Conservation (phyloP, 1,139 yeast species). For the Taphrina pruni region DNA sequence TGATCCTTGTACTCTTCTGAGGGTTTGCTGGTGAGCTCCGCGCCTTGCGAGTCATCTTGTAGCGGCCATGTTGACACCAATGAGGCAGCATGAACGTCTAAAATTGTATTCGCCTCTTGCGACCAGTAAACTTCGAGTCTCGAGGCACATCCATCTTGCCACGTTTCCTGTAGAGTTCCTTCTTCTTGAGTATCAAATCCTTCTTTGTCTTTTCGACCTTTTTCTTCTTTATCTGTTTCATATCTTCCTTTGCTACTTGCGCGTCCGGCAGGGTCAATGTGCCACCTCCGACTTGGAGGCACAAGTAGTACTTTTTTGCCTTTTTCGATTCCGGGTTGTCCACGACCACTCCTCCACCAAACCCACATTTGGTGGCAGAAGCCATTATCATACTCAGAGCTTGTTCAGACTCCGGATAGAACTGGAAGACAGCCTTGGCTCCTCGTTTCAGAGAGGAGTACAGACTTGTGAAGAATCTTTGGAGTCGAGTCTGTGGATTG, state of each 20-base stretch:
- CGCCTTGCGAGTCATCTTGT: not conserved
- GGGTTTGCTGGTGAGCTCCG: not conserved
- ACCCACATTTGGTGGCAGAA: constrained; percentile 93
- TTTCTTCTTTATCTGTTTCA: constrained; percentile 65
- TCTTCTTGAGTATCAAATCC: constrained; percentile 86
- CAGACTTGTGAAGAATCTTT: constrained; percentile 82
- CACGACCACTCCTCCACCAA: constrained; percentile 91
- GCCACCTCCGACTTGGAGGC: constrained; percentile 79
- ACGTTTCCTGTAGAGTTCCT: constrained; percentile 88
- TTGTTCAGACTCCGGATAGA: constrained; percentile 87
- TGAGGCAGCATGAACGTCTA: constrained; percentile 48
- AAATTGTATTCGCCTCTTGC: constrained; percentile 88
- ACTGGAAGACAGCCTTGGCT: constrained; percentile 96
- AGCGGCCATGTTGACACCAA: too few species aligned
- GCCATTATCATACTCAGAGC: constrained; percentile 78
- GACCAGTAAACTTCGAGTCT: constrained; percentile 90
- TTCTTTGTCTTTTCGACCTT: constrained; percentile 52
- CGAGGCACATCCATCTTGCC: constrained; percentile 80
- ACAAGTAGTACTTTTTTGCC: constrained; percentile 87
- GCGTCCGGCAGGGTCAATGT: constrained; percentile 52
- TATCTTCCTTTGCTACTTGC: constrained; percentile 63
- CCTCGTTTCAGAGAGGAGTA: constrained; percentile 88
- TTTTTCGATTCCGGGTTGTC: constrained; percentile 94
- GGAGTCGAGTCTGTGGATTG: constrained; percentile 84
- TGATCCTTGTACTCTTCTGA: too few species aligned